Base-by-base conservation (phyloP, 1,284 basidiomycete species). In the Farysia itapuensis region DNA sequence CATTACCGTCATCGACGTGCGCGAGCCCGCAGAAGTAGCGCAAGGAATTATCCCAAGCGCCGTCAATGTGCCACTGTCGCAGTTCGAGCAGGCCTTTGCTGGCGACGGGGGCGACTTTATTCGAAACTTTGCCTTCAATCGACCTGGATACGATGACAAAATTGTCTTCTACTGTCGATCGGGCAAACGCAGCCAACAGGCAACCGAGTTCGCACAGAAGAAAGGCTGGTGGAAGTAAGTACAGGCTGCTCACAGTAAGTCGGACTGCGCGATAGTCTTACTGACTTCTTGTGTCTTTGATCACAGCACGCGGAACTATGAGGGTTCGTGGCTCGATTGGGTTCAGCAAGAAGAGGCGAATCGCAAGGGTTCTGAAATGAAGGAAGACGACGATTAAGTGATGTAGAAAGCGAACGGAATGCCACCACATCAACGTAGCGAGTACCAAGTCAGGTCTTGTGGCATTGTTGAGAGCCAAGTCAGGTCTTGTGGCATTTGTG, bases 11-110 rank as follows among this genome's bases (percentile, higher is more conserved):
- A 58, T 75, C 74, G 79, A 99, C 77, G 93, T 98, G 6, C 86
- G 95, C 23, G 95, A 98, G 78, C 88, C 87, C 4, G 85, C 90
- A 63, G 95, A 98, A 78, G 89, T 93, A 25, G 83, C 87, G 3
- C 89, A 94, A 77, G 94, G 95, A 21, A 88, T 88, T 73, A 96
- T 99, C 70, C 95, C 95, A 4, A 92, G 90, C 11, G 84, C 93
- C 5, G 91, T 98, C 69, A 93, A 94, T 77, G 80, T 99, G 12
- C 94, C 95, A 5, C 84, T 98, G 18, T 88, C 89, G 4, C 82
- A 83, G 16, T 83, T 98, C 41, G 79, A 84, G 30, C 83, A 82
- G 34, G 85, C 90, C 5, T 78, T 98, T 36, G 78, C 82, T 2
- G 81, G 81, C 14, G 18, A 39, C 3, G 52, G 49, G 0, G 65